Conservation (phyloP, 805 yeast species). For the Vanderwaltozyma polyspora region DNA sequence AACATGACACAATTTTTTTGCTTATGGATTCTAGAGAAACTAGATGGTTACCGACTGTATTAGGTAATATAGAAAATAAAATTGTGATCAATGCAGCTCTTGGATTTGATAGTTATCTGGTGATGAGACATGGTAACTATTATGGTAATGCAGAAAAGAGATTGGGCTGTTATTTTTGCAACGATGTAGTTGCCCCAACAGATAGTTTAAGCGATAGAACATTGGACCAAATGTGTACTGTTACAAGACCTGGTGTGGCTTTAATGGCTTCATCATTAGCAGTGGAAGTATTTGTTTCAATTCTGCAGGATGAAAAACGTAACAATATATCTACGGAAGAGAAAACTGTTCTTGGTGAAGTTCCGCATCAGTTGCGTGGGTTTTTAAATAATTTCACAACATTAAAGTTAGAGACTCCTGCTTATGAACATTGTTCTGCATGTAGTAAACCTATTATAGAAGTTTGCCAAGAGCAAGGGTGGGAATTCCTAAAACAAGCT, state of each 20-base stretch:
- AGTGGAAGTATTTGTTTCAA: conserved; percentile 67
- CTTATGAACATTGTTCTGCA: conserved; percentile 74
- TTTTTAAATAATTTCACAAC: conserved; percentile 57
- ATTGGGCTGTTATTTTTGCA: conserved; percentile 91
- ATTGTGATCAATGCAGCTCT: conserved; percentile 83
- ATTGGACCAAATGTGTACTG: conserved; percentile 97
- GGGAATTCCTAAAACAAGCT: conserved; percentile 74
- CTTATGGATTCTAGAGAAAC: conserved; percentile 93
- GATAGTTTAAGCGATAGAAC: conserved; percentile 83
- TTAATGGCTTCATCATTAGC: conserved; percentile 76
- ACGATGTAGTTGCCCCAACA: conserved; percentile 88
- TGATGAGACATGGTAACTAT: conserved; percentile 79
- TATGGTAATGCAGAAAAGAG: conserved; percentile 25
- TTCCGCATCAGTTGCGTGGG: conserved; percentile 90
- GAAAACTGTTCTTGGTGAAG: conserved; percentile 45
- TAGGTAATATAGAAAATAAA: conserved; percentile 57
- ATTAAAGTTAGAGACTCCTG: conserved; percentile 56
- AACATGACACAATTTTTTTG: conserved; percentile 68
- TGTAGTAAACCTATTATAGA: conserved; percentile 57
- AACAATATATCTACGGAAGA: conserved; percentile 25
- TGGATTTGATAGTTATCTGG: conserved; percentile 88
- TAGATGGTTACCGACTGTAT: conserved; percentile 92
- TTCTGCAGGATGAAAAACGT: conserved; percentile 41
- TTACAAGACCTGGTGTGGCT: conserved; percentile 94
- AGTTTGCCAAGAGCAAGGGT: conserved; percentile 43